Evolutionary conservation across 768 basidiomycete genomes (phyloP).

Genomic region (Lactarius hengduanensis): DNA sequence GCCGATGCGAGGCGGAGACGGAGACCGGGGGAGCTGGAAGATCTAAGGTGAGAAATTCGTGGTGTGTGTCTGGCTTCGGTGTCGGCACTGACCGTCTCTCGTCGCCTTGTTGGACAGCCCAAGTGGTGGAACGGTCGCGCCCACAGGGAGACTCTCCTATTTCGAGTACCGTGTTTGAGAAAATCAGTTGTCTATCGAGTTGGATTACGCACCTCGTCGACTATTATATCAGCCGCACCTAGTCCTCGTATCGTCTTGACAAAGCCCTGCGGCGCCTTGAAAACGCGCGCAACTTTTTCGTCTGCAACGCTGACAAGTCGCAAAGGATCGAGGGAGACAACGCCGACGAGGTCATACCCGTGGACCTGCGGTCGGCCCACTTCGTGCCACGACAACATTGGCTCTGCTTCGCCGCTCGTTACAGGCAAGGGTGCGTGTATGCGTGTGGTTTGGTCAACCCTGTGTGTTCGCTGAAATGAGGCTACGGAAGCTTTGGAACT

Average conservation of each 20-base stretch:
- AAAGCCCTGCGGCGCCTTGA: slow-evolving; percentile 86
- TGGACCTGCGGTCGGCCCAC: slow-evolving; percentile 92
- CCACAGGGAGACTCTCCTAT: slow-evolving; percentile 62
- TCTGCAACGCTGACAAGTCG: slow-evolving; percentile 91
- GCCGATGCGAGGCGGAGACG: slow-evolving; percentile 39
- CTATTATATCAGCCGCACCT: slow-evolving; percentile 46
- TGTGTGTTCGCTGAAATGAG: slow-evolving; percentile 34
- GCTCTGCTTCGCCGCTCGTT: slow-evolving; percentile 17
- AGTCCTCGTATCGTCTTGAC: slow-evolving; percentile 58
- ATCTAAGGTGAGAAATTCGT: slow-evolving; percentile 6
- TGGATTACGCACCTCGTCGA: slow-evolving; percentile 47
- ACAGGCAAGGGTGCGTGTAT: slow-evolving; percentile 65
- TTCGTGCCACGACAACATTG: slow-evolving; percentile 72
- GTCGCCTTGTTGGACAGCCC: slow-evolving; percentile 93
- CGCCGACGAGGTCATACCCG: slow-evolving; percentile 88
- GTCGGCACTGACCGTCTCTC: slow-evolving; percentile 52
- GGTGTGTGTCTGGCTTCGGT: neutral
- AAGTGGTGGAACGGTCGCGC: slow-evolving; percentile 89
- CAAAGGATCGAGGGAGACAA: slow-evolving; percentile 69
- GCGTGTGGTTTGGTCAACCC: slow-evolving; percentile 89
- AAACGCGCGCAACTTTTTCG: slow-evolving; percentile 92
- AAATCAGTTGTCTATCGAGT: neutral
- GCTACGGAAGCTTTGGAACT: neutral
- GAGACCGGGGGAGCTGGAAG: slow-evolving; percentile 30
- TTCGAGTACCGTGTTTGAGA: slow-evolving; percentile 1